Percentiles rank a stretch among this genome's conserved stretches.
phyloP scores from a whole-genome alignment of 108 stramenopile genomes.

The Pinguiococcus pyrenoidosus region DNA sequence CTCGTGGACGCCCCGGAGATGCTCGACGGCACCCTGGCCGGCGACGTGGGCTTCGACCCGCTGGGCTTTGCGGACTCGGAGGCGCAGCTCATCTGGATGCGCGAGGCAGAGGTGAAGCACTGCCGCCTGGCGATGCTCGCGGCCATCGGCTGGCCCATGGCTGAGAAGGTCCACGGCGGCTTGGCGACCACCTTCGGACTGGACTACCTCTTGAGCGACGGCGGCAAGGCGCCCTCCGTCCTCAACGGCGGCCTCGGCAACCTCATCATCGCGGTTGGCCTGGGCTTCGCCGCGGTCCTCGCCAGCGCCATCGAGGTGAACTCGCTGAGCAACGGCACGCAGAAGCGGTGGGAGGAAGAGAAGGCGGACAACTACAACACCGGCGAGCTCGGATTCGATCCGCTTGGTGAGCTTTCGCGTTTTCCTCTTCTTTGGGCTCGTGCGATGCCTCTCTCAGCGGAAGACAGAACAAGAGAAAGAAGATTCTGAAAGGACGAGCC shows the following conservation, averaged over 20 bases:
- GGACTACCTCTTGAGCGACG: slow-evolving; percentile 19
- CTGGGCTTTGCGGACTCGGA: slow-evolving; percentile 53
- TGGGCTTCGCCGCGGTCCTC: slow-evolving; percentile 50
- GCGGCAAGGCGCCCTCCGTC: slow-evolving; percentile 58
- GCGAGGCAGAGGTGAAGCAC: slow-evolving; percentile 82
- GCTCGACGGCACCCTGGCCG: slow-evolving; percentile 55
- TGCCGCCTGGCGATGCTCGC: slow-evolving; percentile 74
- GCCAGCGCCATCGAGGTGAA: slow-evolving; percentile 39
- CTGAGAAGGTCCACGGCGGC: slow-evolving; percentile 37
- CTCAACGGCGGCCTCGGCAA: slow-evolving; percentile 73
- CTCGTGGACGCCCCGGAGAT: slow-evolving; percentile 6
- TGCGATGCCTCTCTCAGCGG: too few species aligned
- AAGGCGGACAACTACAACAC: slow-evolving; percentile 31
- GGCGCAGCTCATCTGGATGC: slow-evolving; percentile 42
- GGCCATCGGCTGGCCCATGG: slow-evolving; percentile 73
- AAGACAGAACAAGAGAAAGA: too few species aligned
- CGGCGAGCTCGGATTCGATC: slow-evolving; percentile 71
- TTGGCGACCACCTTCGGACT: too few species aligned
- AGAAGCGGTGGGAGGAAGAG: slow-evolving; percentile 7
- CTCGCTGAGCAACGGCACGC: slow-evolving; percentile 18
- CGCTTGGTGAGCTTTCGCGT: slow-evolving; percentile 23
- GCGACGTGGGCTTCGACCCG: slow-evolving; percentile 83
- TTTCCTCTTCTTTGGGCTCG: too few species aligned
- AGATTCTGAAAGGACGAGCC: too few species aligned
- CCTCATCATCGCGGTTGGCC: slow-evolving; percentile 57